Conservation (phyloP, 1,284 basidiomycete species). For the Puccinia triticina region DNA sequence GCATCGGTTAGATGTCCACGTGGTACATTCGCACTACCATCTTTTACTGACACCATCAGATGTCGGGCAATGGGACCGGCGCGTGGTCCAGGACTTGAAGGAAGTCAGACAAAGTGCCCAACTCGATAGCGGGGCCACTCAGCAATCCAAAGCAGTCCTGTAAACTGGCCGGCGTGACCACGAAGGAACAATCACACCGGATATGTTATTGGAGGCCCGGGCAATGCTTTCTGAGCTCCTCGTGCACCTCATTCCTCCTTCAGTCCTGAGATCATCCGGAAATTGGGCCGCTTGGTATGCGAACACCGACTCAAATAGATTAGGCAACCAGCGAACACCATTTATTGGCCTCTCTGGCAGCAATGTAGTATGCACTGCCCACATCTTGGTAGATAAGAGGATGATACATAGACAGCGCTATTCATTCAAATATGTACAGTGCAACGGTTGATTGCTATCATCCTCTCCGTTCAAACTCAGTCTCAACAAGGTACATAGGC, state of each 20-base stretch:
- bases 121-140: slow-evolving; percentile 91
- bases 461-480: neutral
- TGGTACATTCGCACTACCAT: slow-evolving; percentile 96
- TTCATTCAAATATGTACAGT: neutral
- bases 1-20: slow-evolving; percentile 92
- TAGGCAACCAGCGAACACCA: slow-evolving; percentile 88
- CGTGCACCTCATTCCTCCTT: slow-evolving; percentile 96
- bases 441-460: neutral
- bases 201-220: slow-evolving; percentile 85
- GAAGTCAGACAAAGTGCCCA: slow-evolving; percentile 99
- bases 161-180: slow-evolving; percentile 88
- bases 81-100: slow-evolving; percentile 96
- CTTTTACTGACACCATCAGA: slow-evolving; percentile 98
- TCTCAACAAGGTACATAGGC: neutral
- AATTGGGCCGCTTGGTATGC: slow-evolving; percentile 96
- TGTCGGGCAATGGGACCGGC: slow-evolving; percentile 91
- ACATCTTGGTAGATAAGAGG: no score
- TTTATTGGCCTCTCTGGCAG: no score
- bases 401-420: neutral
- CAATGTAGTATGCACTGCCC: no score
- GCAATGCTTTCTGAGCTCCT: slow-evolving; percentile 92
- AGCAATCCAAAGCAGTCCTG: slow-evolving; percentile 98
- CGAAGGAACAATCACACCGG: slow-evolving; percentile 89
- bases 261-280: slow-evolving; percentile 86
- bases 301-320: slow-evolving; percentile 86